Conservation (phyloP, 2,329 filamentous ascomycete species). For the Didymellaceae sp. region DNA sequence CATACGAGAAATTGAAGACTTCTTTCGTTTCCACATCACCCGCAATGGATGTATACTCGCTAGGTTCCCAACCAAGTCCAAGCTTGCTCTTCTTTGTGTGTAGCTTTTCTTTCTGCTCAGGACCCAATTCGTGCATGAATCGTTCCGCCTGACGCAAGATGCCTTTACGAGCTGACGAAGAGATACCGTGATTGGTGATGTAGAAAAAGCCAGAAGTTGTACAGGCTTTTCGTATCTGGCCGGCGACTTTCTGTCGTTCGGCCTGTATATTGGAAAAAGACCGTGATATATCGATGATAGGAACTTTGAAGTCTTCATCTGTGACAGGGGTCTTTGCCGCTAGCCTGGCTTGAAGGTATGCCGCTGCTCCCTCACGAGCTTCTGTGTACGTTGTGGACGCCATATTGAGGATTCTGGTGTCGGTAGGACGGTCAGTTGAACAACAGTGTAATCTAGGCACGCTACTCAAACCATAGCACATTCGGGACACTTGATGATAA, state of each 20-base stretch:
- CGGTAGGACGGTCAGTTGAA: no score
- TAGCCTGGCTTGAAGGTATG: conserved; percentile 47
- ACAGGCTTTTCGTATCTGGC: conserved; percentile 49
- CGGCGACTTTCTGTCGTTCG: conserved; percentile 47
- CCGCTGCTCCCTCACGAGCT: conserved; percentile 43
- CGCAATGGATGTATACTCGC: conserved; percentile 50
- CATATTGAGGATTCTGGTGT: neutral
- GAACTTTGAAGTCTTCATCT: conserved; percentile 43
- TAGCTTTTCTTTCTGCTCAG: conserved; percentile 47
- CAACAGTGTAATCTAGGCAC: neutral
- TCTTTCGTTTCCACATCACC: conserved; percentile 52
- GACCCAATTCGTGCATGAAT: conserved; percentile 44
- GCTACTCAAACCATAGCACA: no score
- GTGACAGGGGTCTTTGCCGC: conserved; percentile 16
- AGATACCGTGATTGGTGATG: conserved; percentile 48
- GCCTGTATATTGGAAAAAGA: conserved; percentile 45
- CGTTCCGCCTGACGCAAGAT: conserved; percentile 49
- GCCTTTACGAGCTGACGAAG: conserved; percentile 30
- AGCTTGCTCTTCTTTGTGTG: conserved; percentile 50
- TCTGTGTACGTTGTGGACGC: conserved; percentile 34
- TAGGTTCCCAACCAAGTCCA: conserved; percentile 52
- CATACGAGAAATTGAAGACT: conserved; percentile 54
- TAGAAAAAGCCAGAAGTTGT: conserved; percentile 53
- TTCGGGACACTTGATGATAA: conserved; percentile 7
- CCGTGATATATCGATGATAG: conserved; percentile 46